These are phyloP conservation scores for Salinomyces thailandicus DNA, from an alignment of 2,329 filamentous ascomycete genomes.

Conservation along the genomic window DNA sequence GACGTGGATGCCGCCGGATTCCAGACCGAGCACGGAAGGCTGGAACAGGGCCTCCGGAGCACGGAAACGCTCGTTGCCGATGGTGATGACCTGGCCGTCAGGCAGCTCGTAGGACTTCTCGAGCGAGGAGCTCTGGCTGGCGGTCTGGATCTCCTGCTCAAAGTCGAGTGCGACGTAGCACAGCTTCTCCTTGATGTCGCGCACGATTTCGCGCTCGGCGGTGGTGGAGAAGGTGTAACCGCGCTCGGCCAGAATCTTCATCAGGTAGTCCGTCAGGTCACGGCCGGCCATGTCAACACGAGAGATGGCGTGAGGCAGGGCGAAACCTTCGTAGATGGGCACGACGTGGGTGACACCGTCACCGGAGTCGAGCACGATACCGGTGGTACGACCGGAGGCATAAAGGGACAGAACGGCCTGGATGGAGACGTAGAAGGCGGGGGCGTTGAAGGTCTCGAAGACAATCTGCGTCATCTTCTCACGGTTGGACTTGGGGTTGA, in stretches of 20 bases:
- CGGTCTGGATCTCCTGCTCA: constrained; percentile 99
- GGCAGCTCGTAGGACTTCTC: constrained; percentile 99
- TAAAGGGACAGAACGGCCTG: constrained; percentile 99
- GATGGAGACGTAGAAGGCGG: constrained; percentile 99
- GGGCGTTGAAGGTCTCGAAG: constrained; percentile 99
- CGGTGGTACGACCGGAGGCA: constrained; percentile 99
- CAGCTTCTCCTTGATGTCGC: constrained; percentile 99
- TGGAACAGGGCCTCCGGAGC: constrained; percentile 99
- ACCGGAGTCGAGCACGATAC: constrained; percentile 99
- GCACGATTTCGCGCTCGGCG: constrained; percentile 99
- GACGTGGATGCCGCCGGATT: constrained; percentile 97
- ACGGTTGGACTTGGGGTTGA: constrained; percentile 99
- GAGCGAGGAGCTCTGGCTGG: constrained; percentile 93
- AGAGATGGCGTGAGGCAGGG: constrained; percentile 97
- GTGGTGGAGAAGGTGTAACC: constrained; percentile 99
- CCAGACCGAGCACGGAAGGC: constrained; percentile 94
- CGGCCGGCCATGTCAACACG: constrained; percentile 99
- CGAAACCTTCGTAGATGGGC: constrained; percentile 99
- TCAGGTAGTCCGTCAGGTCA: constrained; percentile 99
- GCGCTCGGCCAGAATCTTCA: constrained; percentile 99
- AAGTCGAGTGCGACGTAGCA: constrained; percentile 99
- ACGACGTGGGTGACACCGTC: constrained; percentile 99
- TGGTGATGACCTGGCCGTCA: constrained; percentile 98
- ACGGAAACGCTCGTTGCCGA: constrained; percentile 99
- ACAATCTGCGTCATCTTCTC: constrained; percentile 99